Evolutionary conservation across 805 yeast species (phyloP).

Genomic region (Wickerhamiella brachini): DNA sequence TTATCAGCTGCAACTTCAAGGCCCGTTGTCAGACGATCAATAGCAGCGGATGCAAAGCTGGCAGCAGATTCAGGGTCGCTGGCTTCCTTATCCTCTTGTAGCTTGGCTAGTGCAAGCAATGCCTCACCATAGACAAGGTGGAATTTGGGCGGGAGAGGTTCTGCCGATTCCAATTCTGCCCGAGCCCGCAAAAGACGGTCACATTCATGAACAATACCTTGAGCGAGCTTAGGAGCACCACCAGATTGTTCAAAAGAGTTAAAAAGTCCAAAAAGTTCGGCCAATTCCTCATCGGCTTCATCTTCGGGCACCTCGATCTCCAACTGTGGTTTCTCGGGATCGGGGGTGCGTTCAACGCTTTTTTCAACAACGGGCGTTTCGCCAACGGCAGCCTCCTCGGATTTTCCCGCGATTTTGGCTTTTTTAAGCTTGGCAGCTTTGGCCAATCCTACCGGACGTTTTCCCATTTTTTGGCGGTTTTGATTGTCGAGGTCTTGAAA

Average conservation of each 20-base stretch:
- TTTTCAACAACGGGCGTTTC: conserved; percentile 9
- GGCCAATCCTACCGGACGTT: conserved; percentile 55
- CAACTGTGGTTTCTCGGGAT: conserved; percentile 28
- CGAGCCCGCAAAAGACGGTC: conserved; percentile 44
- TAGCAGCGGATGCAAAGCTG: conserved; percentile 49
- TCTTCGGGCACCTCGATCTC: conserved; percentile 57
- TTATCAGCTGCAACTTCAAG: conserved; percentile 22
- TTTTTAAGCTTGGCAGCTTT: conserved; percentile 38
- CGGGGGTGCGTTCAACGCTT: conserved; percentile 1
- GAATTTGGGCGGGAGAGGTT: conserved; percentile 30
- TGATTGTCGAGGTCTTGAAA: not conserved
- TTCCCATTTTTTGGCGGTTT: conserved; percentile 28
- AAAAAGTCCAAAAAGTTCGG: conserved; percentile 65
- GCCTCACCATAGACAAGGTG: conserved; percentile 66
- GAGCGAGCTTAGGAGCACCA: conserved; percentile 27
- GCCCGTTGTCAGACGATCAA: conserved; percentile 56
- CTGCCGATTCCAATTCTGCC: conserved; percentile 18
- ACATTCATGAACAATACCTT: conserved; percentile 87
- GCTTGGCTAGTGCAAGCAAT: conserved; percentile 22
- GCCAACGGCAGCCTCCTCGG: no score
- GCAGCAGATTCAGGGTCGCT: conserved; percentile 29
- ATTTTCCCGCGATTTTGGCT: conserved; percentile 2
- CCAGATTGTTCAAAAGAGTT: conserved; percentile 44
- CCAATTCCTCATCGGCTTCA: conserved; percentile 67
- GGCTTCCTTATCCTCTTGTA: conserved; percentile 14